These are phyloP conservation scores for Withania somnifera DNA, from an alignment of 305 asterid genomes.

Conservation along the genomic window DNA sequence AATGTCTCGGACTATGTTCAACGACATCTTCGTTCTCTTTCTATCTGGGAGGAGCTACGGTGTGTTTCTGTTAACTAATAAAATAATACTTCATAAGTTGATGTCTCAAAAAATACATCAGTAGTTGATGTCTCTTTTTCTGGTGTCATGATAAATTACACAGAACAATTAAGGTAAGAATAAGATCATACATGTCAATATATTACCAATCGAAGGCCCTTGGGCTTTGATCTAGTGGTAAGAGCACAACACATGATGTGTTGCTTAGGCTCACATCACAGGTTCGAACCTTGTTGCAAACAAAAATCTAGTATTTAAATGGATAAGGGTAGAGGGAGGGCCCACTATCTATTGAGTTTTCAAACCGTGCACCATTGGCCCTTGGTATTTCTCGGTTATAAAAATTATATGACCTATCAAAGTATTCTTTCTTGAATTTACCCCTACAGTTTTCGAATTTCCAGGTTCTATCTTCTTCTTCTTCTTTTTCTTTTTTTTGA, in stretches of 20 bases:
- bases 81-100: background rate
- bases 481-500: too few species aligned
- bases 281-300: background rate
- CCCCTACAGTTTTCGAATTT: background rate
- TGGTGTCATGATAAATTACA: background rate
- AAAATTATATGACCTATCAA: background rate
- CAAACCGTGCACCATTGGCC: background rate
- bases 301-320: background rate
- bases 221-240: background rate
- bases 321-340: background rate
- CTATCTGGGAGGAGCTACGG: conserved; percentile 98
- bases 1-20: conserved; percentile 79
- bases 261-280: background rate
- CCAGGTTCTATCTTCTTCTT: background rate
- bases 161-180: background rate
- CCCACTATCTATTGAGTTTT: background rate
- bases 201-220: background rate
- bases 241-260: background rate
- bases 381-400: background rate
- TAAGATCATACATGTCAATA: background rate
- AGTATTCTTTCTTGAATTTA: background rate
- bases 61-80: conserved; percentile 21
- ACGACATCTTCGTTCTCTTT: conserved; percentile 78
- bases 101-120: background rate
- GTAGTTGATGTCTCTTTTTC: background rate